Percentiles rank a stretch among this genome's conserved stretches.
Conservation (phyloP, 2,329 filamentous ascomycete genomes). For the Metarhizium rileyi region DNA sequence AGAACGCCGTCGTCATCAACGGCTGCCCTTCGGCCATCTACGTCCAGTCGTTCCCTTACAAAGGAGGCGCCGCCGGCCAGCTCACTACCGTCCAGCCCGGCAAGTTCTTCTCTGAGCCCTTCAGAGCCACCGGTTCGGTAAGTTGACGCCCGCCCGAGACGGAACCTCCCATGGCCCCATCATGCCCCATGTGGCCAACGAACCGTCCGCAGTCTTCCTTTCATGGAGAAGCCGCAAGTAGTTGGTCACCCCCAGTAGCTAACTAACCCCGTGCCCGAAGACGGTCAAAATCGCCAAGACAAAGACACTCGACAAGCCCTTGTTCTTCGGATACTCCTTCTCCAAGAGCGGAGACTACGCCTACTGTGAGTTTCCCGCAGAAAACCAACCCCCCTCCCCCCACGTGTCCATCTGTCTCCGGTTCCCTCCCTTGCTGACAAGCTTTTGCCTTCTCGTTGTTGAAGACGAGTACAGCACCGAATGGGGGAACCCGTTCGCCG, state of each 20-base stretch:
- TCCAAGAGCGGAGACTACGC: conserved; percentile 23
- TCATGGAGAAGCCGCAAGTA: neutral
- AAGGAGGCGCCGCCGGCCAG: conserved; percentile 20
- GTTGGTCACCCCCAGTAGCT: neutral
- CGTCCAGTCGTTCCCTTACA: conserved; percentile 28
- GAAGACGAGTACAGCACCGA: conserved; percentile 30
- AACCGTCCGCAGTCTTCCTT: too few relatives aligned
- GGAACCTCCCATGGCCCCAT: too few relatives aligned
- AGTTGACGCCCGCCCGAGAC: too few relatives aligned
- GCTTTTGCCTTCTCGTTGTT: neutral
- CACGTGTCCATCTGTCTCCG: too few relatives aligned
- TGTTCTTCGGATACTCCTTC: conserved; percentile 35
- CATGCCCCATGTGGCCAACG: too few relatives aligned
- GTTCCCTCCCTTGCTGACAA: too few relatives aligned
- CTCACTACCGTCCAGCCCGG: conserved; percentile 23
- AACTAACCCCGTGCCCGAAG: conserved; percentile 12
- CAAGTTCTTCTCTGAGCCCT: conserved; percentile 25
- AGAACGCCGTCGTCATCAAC: conserved; percentile 27
- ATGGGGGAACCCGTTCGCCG: conserved; percentile 31
- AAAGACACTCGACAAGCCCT: conserved; percentile 24
- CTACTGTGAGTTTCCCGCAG: conserved; percentile 24
- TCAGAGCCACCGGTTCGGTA: conserved; percentile 26
- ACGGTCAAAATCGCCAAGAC: conserved; percentile 31
- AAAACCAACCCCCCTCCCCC: neutral
- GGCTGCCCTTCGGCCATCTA: conserved; percentile 23